These are phyloP conservation scores for Moesziomyces antarcticus DNA, from an alignment of 1,284 basidiomycete species.

Conservation along the genomic window DNA sequence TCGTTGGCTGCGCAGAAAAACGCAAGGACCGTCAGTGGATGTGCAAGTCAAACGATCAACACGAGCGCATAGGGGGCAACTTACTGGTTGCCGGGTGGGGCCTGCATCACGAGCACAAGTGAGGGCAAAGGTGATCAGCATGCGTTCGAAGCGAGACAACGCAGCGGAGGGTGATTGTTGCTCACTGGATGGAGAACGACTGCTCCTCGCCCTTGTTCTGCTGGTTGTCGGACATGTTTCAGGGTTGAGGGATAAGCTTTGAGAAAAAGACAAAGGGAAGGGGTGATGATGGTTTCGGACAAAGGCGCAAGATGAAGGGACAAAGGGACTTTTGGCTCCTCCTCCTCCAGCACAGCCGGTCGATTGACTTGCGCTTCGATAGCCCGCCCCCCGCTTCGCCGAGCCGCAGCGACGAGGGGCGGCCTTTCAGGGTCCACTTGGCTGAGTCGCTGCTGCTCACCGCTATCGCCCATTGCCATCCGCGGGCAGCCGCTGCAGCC, in stretches of 20 bases:
- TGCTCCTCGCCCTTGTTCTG: slow-evolving; percentile 52
- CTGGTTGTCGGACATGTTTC: slow-evolving; percentile 44
- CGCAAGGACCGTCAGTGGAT: background rate
- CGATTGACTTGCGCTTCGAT: background rate
- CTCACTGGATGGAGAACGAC: slow-evolving; percentile 55
- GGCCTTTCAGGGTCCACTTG: slow-evolving; percentile 8
- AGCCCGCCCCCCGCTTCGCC: too few species aligned
- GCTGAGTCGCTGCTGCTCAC: slow-evolving; percentile 4
- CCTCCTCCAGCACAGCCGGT: background rate
- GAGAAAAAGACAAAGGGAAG: background rate
- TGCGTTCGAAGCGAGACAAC: background rate
- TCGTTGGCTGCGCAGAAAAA: slow-evolving; percentile 35
- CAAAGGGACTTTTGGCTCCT: background rate
- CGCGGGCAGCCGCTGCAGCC: background rate
- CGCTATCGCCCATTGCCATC: too few species aligned
- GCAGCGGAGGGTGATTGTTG: background rate
- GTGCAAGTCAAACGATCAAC: background rate
- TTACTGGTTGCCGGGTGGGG: slow-evolving; percentile 55
- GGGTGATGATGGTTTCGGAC: background rate
- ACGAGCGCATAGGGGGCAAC: slow-evolving; percentile 1
- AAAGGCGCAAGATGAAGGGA: background rate
- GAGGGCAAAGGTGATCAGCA: slow-evolving; percentile 5
- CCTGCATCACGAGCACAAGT: slow-evolving; percentile 7
- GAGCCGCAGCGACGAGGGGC: background rate
- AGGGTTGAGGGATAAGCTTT: background rate